These are phyloP conservation scores for Agarophyton chilense DNA, from an alignment of 23 red algal species.

Conservation along the genomic window DNA sequence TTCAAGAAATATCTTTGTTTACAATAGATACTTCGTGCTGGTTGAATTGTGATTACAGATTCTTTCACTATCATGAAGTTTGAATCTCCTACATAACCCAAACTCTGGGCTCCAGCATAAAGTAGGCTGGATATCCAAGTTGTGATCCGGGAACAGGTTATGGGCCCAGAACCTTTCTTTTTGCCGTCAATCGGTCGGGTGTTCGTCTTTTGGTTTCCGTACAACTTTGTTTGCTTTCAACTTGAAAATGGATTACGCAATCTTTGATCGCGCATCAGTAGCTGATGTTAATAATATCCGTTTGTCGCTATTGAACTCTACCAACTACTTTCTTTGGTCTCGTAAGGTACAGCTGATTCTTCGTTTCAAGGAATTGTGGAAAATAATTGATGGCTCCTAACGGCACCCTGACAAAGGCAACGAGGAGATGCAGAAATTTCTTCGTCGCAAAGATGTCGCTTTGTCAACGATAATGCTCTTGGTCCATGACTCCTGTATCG, in stretches of 20 bases:
- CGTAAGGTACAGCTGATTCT: not conserved
- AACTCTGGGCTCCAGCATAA: no score
- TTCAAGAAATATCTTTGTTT: no score
- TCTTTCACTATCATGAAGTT: no score
- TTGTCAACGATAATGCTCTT: not conserved
- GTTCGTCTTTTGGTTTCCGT: not conserved
- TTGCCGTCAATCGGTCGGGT: not conserved
- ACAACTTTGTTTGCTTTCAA: not conserved
- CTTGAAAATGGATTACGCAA: not conserved
- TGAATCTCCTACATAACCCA: no score
- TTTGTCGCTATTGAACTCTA: no score
- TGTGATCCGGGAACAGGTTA: not conserved
- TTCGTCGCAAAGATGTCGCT: not conserved
- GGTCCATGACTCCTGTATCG: constrained; percentile 2
- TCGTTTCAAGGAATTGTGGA: not conserved
- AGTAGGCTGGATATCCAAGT: no score
- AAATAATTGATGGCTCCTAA: not conserved
- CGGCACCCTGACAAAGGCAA: not conserved
- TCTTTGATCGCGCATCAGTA: not conserved
- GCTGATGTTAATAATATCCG: not conserved
- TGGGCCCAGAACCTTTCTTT: not conserved
- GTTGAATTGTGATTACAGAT: no score
- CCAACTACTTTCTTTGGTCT: no score
- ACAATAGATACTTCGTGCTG: no score
- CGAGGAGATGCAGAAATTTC: not conserved